Evolutionary conservation across 164 flowering plant genomes (phyloP), one percentile per base, ranked within the genome.

Genomic region (Tetrastigma voinierianum): DNA sequence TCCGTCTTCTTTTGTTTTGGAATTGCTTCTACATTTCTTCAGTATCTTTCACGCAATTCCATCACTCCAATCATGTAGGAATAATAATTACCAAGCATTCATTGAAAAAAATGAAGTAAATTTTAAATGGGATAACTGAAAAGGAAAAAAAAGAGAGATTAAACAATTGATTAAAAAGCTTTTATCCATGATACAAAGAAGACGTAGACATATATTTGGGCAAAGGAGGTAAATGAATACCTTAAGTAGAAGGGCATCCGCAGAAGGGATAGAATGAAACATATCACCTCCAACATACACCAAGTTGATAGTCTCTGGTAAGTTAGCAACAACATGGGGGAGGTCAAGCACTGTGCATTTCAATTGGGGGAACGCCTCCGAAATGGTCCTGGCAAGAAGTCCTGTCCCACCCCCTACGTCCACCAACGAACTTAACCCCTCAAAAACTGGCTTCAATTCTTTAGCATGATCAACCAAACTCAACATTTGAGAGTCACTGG

Each of bases 41-140:
- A 80, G 49, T 70, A 82, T 71, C 67, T 73, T 71, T 13, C 80
- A n/a, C 59, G 24, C 87, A 77, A 10, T 83, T 77, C 24, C 84
- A 49, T 83, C 82, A 14, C 67, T 59, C 80, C 74, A 74, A 45
- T 63, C 66, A 46, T 79, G 89, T 47, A n/a, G n/a, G n/a, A 85
- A 43, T 19, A 81, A 54, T 64, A 52, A 53, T 82, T 81, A 68
- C 65, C 58, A 72, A 44, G 51, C 14, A 62, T 52, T 46, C 65
- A n/a, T n/a, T n/a, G n/a, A n/a, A n/a, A n/a, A n/a, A n/a, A n/a
- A n/a, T n/a, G n/a, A n/a, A n/a, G n/a, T n/a, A n/a, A n/a, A n/a
- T n/a, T n/a, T n/a, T n/a, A n/a, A n/a, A n/a, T n/a, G n/a, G n/a
- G n/a, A n/a, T n/a, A n/a, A n/a, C n/a, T n/a, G n/a, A n/a, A n/a